phyloP scores from a whole-genome alignment of 495 filamentous ascomycete species.

The Margaritispora aquatica region DNA sequence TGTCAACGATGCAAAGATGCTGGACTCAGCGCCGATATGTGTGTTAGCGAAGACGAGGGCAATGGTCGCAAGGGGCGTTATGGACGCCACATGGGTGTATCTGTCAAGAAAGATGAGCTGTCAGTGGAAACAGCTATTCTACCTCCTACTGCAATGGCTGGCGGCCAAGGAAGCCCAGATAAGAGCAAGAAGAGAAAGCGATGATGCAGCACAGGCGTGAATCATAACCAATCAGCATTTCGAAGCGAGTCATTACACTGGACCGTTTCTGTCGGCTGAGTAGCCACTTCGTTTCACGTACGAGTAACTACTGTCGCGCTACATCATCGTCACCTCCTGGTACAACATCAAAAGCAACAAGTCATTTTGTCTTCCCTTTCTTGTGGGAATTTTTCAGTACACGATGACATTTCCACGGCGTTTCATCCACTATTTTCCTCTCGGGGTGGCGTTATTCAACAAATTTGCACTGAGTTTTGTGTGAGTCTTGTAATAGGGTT shows the following conservation, averaged over 20 bases:
- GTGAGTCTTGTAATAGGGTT: neutral
- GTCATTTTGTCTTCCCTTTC: neutral
- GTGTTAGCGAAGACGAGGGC: slow-evolving; percentile 93
- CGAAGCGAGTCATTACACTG: slow-evolving; percentile 1
- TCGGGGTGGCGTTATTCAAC: neutral
- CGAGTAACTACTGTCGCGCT: neutral
- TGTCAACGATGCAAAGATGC: slow-evolving; percentile 95
- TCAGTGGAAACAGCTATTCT: slow-evolving; percentile 29
- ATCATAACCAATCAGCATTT: slow-evolving; percentile 4
- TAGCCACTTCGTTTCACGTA: neutral
- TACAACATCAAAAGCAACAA: neutral
- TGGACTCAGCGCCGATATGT: slow-evolving; percentile 83
- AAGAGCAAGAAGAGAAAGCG: slow-evolving; percentile 73
- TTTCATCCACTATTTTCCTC: neutral
- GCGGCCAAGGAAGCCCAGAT: slow-evolving; percentile 36
- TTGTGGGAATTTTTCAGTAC: neutral
- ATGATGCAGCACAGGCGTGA: slow-evolving; percentile 23
- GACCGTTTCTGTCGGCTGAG: neutral
- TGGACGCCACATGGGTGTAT: slow-evolving; percentile 93
- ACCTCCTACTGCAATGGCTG: slow-evolving; percentile 27
- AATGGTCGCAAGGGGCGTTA: slow-evolving; percentile 96
- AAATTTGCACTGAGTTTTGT: neutral
- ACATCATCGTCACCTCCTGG: neutral
- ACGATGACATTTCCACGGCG: neutral
- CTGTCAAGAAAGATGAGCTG: slow-evolving; percentile 61